Conservation (phyloP, 2,329 filamentous ascomycete genomes). For the Cephalotrichum gorgonifer region DNA sequence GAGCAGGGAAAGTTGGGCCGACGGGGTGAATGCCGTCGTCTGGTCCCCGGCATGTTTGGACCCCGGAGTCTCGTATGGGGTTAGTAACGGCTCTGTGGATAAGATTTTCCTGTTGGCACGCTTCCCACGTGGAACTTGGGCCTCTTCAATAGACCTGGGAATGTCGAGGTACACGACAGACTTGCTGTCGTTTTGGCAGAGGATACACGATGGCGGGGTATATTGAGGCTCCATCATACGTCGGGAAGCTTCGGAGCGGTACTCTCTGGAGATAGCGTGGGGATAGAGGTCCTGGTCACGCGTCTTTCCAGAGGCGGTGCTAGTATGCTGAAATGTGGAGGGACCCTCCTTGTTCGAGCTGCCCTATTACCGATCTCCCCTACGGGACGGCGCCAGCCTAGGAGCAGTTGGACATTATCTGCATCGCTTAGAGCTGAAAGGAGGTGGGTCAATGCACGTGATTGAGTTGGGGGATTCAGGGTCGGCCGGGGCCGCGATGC, state of each 20-base stretch:
- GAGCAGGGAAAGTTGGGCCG: constrained; percentile 41
- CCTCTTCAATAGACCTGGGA: constrained; percentile 57
- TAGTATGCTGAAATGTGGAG: no score
- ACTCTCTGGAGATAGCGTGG: no score
- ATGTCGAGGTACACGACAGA: constrained; percentile 56
- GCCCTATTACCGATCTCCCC: no score
- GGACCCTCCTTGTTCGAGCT: no score
- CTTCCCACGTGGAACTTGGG: constrained; percentile 40
- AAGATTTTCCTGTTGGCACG: constrained; percentile 28
- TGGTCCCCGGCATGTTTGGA: background rate
- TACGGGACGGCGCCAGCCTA: no score
- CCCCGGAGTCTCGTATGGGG: constrained; percentile 5
- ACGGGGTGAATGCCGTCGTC: constrained; percentile 19
- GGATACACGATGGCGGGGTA: constrained; percentile 15
- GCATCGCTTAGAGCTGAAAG: no score
- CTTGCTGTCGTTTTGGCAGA: constrained; percentile 21
- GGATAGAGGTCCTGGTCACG: no score
- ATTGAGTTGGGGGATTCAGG: no score
- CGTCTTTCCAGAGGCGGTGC: no score
- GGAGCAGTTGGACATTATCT: no score
- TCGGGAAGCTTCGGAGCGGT: background rate
- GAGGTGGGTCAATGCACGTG: no score
- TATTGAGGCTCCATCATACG: background rate
- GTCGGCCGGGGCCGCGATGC: no score
- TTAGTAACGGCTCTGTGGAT: constrained; percentile 22